phyloP scores from a whole-genome alignment of 495 filamentous ascomycete genomes.

The Hypoxylon trugodes region DNA sequence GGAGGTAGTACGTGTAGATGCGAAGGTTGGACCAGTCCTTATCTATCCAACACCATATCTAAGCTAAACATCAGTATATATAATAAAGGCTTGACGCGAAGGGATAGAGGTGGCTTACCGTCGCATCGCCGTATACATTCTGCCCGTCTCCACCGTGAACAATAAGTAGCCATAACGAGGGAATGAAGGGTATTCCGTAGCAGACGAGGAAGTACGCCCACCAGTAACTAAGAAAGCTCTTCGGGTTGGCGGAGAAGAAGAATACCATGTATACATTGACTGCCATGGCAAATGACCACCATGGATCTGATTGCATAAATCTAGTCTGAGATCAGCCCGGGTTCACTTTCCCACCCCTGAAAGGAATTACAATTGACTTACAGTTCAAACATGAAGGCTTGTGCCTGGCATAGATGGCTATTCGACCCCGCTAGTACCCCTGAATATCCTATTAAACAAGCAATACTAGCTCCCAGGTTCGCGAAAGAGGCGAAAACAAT shows the following conservation, averaged over 20 bases:
- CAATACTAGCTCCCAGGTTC: conserved; percentile 79
- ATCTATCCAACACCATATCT: conserved; percentile 89
- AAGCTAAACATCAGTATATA: not conserved
- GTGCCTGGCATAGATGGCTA: conserved; percentile 72
- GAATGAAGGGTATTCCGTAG: conserved; percentile 78
- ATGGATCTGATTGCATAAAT: conserved; percentile 67
- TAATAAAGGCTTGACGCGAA: too few species aligned
- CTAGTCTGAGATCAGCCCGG: conserved; percentile 41
- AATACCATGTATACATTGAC: conserved; percentile 87
- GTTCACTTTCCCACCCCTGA: not conserved
- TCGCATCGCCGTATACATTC: conserved; percentile 77
- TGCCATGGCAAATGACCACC: conserved; percentile 79
- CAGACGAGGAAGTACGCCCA: conserved; percentile 74
- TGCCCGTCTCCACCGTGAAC: conserved; percentile 55
- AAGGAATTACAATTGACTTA: conserved; percentile 46
- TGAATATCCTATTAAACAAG: conserved; percentile 71
- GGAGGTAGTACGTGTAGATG: conserved; percentile 80
- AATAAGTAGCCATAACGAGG: conserved; percentile 72
- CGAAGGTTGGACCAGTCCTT: conserved; percentile 73
- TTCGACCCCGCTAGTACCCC: conserved; percentile 60
- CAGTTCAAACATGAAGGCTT: conserved; percentile 76
- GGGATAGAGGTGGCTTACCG: conserved; percentile 47
- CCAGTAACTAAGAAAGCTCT: conserved; percentile 70
- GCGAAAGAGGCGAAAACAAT: conserved; percentile 86
- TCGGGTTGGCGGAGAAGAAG: conserved; percentile 73